Base-by-base conservation (phyloP, 495 filamentous ascomycete genomes). In the Hypoxylon fragiforme region DNA sequence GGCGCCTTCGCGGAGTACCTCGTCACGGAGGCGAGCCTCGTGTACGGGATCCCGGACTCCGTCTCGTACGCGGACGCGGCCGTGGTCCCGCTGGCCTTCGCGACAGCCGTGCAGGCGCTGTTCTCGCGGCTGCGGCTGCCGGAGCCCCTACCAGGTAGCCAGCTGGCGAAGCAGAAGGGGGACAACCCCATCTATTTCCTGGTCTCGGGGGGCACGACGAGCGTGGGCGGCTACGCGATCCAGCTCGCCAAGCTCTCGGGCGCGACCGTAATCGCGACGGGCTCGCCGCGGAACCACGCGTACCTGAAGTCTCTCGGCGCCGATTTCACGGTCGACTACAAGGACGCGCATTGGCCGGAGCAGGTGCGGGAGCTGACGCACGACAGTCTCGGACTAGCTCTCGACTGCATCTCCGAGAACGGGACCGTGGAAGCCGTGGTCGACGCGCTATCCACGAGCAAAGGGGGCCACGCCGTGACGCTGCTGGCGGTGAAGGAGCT, bases 191-290 rank as follows among this genome's bases (percentile, higher is more conserved):
- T n/a, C n/a, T n/a, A n/a, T 64, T 81, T 32, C 67, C 66, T 86
- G 1, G 62, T 86, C 51, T 85, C 78, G 70, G 83, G 83, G 15
- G 84, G 83, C 21, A 72, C 77, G 1, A 70, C 72, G 3, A 81
- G 78, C 30, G 80, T 86, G 5, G 85, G 85, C 7, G 65, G 73
- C 54, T 78, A 79, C 45, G 81, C 79, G 0, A 81, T 86, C 42
- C 86, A 88, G 57, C 74, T 85, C 12, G 83, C 80, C 1, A 73
- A 72, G 2, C 74, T 80, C 0, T 72, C 84, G 0, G 85, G 85
- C 1, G 73, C 77, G 11, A 75, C 78, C 15, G 84, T 88, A 0
- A 64, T 85, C 37, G 70, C 78, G 0, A 85, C 81, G 0, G 72
- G 76, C 1, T 79, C 77, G 1, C 57, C 70, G 1, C 72, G 72